Conservation (phyloP, 768 basidiomycete species). For the Boletellus ananiceps region DNA sequence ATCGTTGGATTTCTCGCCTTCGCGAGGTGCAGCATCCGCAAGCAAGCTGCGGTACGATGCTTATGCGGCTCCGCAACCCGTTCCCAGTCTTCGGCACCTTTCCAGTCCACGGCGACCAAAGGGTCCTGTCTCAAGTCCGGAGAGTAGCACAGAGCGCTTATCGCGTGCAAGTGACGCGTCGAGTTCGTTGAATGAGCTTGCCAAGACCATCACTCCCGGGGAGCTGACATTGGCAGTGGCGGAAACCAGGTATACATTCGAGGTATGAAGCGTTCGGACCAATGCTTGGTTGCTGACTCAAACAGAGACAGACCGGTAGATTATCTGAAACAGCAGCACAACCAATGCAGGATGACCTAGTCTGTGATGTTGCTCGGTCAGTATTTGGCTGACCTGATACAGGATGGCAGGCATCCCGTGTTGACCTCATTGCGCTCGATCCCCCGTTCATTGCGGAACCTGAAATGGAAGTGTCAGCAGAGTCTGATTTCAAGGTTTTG, state of each 20-base stretch:
- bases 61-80: conserved; percentile 58
- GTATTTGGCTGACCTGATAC: conserved; percentile 10
- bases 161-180: conserved; percentile 24
- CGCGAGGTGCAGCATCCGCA: conserved; percentile 29
- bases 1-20: conserved; percentile 15
- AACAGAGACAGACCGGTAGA: conserved; percentile 9
- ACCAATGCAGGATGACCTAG: conserved; percentile 17
- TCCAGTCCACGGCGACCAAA: conserved; percentile 29
- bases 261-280: conserved; percentile 17
- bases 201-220: conserved; percentile 29
- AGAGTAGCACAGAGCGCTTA: conserved; percentile 29
- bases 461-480: conserved; percentile 11
- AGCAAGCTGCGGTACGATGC: conserved; percentile 64
- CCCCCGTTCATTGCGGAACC: conserved; percentile 60
- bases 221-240: conserved; percentile 28
- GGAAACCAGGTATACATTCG: conserved; percentile 10
- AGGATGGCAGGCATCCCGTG: conserved; percentile 29
- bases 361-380: conserved; percentile 9
- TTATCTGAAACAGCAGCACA: neutral
- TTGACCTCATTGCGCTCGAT: conserved; percentile 72
- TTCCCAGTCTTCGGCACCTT: conserved; percentile 39
- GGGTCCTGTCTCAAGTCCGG: conserved; percentile 36
- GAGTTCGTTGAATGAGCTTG: conserved; percentile 23
- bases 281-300: conserved; percentile 1
- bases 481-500: conserved; percentile 45